phyloP scores from a whole-genome alignment of 1,284 basidiomycete species.

The Bjerkandera adusta region DNA sequence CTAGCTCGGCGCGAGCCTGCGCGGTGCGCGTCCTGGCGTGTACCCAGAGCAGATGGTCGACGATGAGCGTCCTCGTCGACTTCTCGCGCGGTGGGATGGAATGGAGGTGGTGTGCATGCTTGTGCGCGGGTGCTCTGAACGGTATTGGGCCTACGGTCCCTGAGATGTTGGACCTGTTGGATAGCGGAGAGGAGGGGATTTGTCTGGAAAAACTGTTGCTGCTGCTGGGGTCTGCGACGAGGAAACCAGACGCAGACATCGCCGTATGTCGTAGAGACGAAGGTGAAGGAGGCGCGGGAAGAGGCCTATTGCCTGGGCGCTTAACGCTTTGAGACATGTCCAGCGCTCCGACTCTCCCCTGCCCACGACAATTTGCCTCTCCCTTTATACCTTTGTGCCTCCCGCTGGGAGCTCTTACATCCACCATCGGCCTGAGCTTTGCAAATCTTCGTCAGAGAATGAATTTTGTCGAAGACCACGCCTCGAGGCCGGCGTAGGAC shows the following conservation, averaged over 20 bases:
- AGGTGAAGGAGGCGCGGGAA: too few relatives aligned
- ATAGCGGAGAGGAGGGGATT: constrained; percentile 29
- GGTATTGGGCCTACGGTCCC: constrained; percentile 20
- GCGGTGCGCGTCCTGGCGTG: constrained; percentile 78
- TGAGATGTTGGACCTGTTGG: constrained; percentile 17
- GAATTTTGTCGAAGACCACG: too few relatives aligned
- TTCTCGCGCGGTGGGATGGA: constrained; percentile 78
- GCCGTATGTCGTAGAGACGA: too few relatives aligned
- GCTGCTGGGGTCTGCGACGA: constrained; percentile 15
- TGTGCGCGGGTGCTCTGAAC: constrained; percentile 64
- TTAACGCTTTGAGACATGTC: too few relatives aligned
- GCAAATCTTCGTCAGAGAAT: too few relatives aligned
- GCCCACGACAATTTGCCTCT: too few relatives aligned
- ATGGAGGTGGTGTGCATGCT: constrained; percentile 71
- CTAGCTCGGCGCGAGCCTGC: constrained; percentile 76
- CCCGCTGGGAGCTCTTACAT: too few relatives aligned
- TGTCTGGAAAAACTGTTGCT: constrained; percentile 18
- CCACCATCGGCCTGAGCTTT: too few relatives aligned
- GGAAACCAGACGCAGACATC: constrained; percentile 12
- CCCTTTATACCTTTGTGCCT: too few relatives aligned
- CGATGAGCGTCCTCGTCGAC: constrained; percentile 75
- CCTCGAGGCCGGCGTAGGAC: too few relatives aligned
- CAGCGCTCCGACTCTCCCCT: too few relatives aligned
- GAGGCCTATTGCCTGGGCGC: too few relatives aligned
- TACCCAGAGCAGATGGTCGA: constrained; percentile 82